Percentiles rank a stretch among this genome's conserved stretches.
Conservation (phyloP, 2,329 filamentous ascomycete genomes). For the Seiridium cupressi region DNA sequence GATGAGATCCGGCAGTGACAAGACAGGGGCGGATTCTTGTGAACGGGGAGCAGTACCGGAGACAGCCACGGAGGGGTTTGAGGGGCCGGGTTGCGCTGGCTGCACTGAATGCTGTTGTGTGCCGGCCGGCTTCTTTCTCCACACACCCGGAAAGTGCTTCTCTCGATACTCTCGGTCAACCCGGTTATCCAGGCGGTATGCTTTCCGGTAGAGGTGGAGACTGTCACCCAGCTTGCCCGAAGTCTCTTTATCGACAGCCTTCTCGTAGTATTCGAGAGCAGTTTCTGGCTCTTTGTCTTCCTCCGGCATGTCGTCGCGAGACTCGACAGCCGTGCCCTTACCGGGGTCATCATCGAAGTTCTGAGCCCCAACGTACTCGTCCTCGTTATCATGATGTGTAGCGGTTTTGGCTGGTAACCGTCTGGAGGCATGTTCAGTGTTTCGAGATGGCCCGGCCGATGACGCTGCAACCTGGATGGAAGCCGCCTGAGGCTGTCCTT, state of each 20-base stretch:
- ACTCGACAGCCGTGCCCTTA: slow-evolving; percentile 10
- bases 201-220: slow-evolving; percentile 81
- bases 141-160: slow-evolving; percentile 78
- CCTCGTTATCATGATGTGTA: slow-evolving; percentile 19
- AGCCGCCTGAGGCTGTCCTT: neutral
- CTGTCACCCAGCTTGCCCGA: slow-evolving; percentile 88
- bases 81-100: slow-evolving; percentile 20
- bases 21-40: slow-evolving; percentile 46
- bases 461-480: slow-evolving; percentile 15
- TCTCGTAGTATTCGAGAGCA: slow-evolving; percentile 90
- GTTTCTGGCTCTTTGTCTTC: slow-evolving; percentile 34
- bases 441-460: slow-evolving; percentile 15
- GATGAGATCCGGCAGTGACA: slow-evolving; percentile 68
- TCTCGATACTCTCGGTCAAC: slow-evolving; percentile 87
- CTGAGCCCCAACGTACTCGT: slow-evolving; percentile 25
- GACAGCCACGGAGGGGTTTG: slow-evolving; percentile 48
- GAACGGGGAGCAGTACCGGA: slow-evolving; percentile 56
- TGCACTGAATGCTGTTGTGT: neutral
- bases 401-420: slow-evolving; percentile 13
- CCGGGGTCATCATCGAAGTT: slow-evolving; percentile 28
- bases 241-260: slow-evolving; percentile 83
- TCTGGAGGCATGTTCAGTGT: slow-evolving; percentile 15
- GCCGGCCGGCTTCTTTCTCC: slow-evolving; percentile 37
- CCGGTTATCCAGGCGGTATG: slow-evolving; percentile 82
- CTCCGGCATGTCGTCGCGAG: slow-evolving; percentile 11